These are phyloP conservation scores for Pleurotus platypus DNA, from an alignment of 768 basidiomycete genomes.

Conservation along the genomic window DNA sequence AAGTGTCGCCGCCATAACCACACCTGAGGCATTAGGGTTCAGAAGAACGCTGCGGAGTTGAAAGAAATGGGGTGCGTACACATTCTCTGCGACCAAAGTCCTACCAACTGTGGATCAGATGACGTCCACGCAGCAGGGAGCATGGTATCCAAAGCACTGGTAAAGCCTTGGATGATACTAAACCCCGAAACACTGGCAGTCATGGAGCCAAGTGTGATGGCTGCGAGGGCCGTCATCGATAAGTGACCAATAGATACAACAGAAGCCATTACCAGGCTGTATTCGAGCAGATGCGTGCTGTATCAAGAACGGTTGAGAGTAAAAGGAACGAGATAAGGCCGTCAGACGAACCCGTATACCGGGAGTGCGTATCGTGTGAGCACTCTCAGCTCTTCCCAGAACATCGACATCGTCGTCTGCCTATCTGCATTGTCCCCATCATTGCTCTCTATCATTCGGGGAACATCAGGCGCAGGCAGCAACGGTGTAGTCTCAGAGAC, in stretches of 20 bases:
- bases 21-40: constrained; percentile 20
- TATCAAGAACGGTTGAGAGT: background rate
- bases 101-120: constrained; percentile 75
- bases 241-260: constrained; percentile 90
- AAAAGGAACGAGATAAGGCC: background rate
- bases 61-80: constrained; percentile 35
- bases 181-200: constrained; percentile 72
- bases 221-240: constrained; percentile 86
- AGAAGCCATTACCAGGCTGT: constrained; percentile 78
- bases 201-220: constrained; percentile 72
- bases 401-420: constrained; percentile 28
- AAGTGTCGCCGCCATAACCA: constrained; percentile 13
- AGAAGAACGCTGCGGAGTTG: background rate
- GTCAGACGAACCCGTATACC: constrained; percentile 62
- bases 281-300: constrained; percentile 81
- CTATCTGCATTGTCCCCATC: constrained; percentile 29
- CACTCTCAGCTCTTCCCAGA: constrained; percentile 58
- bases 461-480: constrained; percentile 44
- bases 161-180: constrained; percentile 78
- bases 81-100: constrained; percentile 90
- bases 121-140: constrained; percentile 96
- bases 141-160: constrained; percentile 87
- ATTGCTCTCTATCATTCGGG: constrained; percentile 52
- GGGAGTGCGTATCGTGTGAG: constrained; percentile 65
- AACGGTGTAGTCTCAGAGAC: constrained; percentile 56